Evolutionary conservation across 257 asterid genomes (phyloP).

Genomic region (Apocynum venetum): DNA sequence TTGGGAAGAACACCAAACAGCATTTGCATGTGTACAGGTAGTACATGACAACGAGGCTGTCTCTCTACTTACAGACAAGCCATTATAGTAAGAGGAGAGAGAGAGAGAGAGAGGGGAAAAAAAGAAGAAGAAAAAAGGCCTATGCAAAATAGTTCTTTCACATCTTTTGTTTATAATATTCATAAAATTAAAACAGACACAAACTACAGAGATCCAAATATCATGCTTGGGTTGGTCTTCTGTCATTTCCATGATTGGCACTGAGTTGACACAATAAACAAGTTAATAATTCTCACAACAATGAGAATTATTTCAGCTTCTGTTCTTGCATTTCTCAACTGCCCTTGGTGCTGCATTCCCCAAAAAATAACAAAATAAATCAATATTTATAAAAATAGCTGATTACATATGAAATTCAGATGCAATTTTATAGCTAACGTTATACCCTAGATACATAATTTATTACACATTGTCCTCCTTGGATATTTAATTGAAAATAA

Average conservation of each 20-base stretch:
- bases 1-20: neutral
- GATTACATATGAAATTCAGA: too few relatives aligned
- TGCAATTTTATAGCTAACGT: too few relatives aligned
- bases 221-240: neutral
- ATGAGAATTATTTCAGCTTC: constrained; percentile 20
- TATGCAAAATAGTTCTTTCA: too few relatives aligned
- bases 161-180: neutral
- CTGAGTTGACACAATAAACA: neutral
- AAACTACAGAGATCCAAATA: neutral
- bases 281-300: neutral
- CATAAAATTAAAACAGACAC: neutral
- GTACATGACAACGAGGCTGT: constrained; percentile 9
- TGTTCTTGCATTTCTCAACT: constrained; percentile 50
- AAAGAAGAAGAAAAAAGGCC: neutral
- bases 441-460: too few relatives aligned
- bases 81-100: neutral
- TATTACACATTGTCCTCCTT: too few relatives aligned
- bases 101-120: neutral
- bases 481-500: too few relatives aligned
- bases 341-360: constrained; percentile 55
- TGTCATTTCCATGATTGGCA: neutral
- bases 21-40: neutral
- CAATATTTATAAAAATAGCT: constrained; percentile 3
- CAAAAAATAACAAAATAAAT: neutral
- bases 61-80: constrained; percentile 5